Base-by-base conservation (phyloP, 2,329 filamentous ascomycete genomes). In the Cladobotryum protrusum region DNA sequence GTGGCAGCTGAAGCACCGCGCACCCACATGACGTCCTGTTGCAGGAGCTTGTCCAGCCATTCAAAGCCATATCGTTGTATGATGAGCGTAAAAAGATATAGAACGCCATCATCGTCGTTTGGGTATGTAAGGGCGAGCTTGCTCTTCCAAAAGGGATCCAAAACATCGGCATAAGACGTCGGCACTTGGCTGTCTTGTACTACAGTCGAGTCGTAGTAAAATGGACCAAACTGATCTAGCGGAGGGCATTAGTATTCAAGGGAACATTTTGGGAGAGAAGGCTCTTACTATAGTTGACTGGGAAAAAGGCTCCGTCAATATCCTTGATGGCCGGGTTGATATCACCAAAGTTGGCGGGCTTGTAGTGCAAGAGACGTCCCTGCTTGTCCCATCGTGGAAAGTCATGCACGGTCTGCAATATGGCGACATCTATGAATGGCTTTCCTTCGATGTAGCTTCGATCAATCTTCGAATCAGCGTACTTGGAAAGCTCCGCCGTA, bases 1-100 rank as follows among this genome's bases (percentile, higher is more conserved):
- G 46, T 29, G 14, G 46, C 15, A 8, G 39, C 39, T 24, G 46
- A 29, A 18, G 46, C 46, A 33, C 46, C 46, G 17, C 39, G 46
- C 46, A 48, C 46, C 46, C 46, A 48, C 37, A 42, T 48, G 29
- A 48, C 46, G 17, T 48, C 46, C 20, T 48, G 46, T 32, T 48
- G 20, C 1, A 48, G 8, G 4, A 48, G 37, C 8, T 17, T 34
- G 39, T 48, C 46, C 12, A 48, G 29, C 46, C 46, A 48, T 9
- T 48, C 29, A 14, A 48, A 48, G 12, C 46, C 39, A 18, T 48
- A 42, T 3, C 46, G 37, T 12, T 42, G 36, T 13, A 48, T 48
- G 17, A 48, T 48, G 14, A 48, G 46, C 17, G 46, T 24, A 18
- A 48, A 48, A 8, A 48, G 4, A 14, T 48, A 42, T 3, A 48